Evolutionary conservation across 768 basidiomycete genomes (phyloP).

Genomic region (Punctularia strigosozonata): DNA sequence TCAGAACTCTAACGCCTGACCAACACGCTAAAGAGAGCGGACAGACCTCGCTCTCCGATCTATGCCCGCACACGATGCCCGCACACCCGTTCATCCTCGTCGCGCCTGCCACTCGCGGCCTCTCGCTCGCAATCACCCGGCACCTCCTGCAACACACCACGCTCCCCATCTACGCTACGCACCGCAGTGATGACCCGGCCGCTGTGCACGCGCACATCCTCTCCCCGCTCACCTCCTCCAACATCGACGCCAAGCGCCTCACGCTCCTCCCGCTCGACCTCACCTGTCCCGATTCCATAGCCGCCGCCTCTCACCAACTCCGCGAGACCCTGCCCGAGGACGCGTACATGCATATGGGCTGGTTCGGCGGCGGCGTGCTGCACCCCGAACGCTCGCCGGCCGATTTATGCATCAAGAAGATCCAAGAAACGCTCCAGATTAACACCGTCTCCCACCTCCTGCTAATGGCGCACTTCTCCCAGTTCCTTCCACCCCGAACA

Average conservation of each 20-base stretch:
- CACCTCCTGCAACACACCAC: slow-evolving; percentile 37
- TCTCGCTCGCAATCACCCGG: slow-evolving; percentile 42
- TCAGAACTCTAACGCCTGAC: too few species aligned
- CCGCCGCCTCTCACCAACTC: slow-evolving; percentile 32
- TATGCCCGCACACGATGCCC: too few species aligned
- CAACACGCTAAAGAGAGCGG: too few species aligned
- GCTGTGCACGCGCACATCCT: slow-evolving; percentile 30
- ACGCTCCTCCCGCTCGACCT: slow-evolving; percentile 36
- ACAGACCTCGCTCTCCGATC: too few species aligned
- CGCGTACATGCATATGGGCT: slow-evolving; percentile 40
- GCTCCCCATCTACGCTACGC: slow-evolving; percentile 44
- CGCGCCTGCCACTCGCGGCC: slow-evolving; percentile 43
- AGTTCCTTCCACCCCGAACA: slow-evolving; percentile 32
- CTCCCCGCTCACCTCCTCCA: slow-evolving; percentile 19
- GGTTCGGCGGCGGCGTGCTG: slow-evolving; percentile 43
- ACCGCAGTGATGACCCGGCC: slow-evolving; percentile 27
- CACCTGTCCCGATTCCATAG: slow-evolving; percentile 37
- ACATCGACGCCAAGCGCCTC: slow-evolving; percentile 33
- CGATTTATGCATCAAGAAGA: slow-evolving; percentile 29
- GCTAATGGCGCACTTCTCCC: slow-evolving; percentile 50
- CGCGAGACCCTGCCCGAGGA: slow-evolving; percentile 20
- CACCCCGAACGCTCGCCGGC: slow-evolving; percentile 41
- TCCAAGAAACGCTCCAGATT: slow-evolving; percentile 37
- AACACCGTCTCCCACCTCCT: slow-evolving; percentile 52
- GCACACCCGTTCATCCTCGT: slow-evolving; percentile 36